Evolutionary conservation across 2,329 filamentous ascomycete genomes (phyloP).

Genomic region (Colletotrichum cereale): DNA sequence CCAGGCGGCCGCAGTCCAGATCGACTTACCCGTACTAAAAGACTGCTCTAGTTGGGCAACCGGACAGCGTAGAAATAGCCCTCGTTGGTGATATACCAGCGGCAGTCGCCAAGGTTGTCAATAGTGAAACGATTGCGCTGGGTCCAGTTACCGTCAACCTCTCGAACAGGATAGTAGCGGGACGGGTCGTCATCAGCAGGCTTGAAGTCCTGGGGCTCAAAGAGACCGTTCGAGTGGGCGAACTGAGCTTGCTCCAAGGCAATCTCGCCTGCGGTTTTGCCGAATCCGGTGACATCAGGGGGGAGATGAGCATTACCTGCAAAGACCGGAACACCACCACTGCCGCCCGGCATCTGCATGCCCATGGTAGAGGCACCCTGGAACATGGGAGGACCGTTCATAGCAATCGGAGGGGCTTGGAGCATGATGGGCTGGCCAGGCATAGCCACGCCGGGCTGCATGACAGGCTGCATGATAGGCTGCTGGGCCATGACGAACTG

Average conservation of each 20-base stretch:
- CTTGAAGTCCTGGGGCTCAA: slow-evolving; percentile 73
- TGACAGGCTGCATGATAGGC: slow-evolving; percentile 47
- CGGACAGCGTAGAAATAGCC: slow-evolving; percentile 73
- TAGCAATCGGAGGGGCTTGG: slow-evolving; percentile 44
- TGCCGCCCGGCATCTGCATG: slow-evolving; percentile 25
- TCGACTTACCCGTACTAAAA: neutral
- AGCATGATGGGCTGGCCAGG: slow-evolving; percentile 47
- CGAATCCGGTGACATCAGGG: slow-evolving; percentile 66
- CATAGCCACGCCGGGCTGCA: slow-evolving; percentile 43
- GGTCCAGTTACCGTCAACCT: slow-evolving; percentile 71
- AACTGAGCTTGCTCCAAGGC: slow-evolving; percentile 61
- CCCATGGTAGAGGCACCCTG: slow-evolving; percentile 30
- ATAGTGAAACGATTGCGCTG: slow-evolving; percentile 71
- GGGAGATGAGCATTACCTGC: slow-evolving; percentile 56
- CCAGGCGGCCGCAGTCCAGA: neutral
- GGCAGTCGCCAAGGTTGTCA: slow-evolving; percentile 67
- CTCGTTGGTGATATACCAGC: slow-evolving; percentile 70
- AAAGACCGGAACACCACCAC: slow-evolving; percentile 28
- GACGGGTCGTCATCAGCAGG: slow-evolving; percentile 70
- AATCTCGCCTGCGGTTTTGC: slow-evolving; percentile 63
- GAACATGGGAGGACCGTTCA: slow-evolving; percentile 26
- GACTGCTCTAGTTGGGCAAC: slow-evolving; percentile 53
- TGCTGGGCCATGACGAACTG: slow-evolving; percentile 51
- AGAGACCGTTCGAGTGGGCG: slow-evolving; percentile 62
- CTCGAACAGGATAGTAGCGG: slow-evolving; percentile 72